Base-by-base conservation (phyloP, 1,284 basidiomycete species). In the Athelia psychrophila region DNA sequence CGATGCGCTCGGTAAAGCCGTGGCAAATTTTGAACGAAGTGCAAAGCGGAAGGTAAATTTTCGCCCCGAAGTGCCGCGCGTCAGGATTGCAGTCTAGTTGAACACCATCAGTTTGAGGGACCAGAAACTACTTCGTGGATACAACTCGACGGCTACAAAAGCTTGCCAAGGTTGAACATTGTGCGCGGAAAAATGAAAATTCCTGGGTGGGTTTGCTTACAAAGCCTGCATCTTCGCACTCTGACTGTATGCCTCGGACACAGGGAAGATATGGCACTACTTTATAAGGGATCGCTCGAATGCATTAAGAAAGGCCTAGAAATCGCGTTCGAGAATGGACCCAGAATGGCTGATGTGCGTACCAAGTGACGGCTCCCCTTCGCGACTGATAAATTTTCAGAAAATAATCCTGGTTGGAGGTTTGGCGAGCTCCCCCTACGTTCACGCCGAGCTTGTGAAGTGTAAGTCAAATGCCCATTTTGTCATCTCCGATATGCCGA, bases 381-480 rank as follows among this genome's bases (percentile, higher is more conserved):
- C 20, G 38, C 9, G 16, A 42, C 38, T 42, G n/a, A 42, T n/a
- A 10, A 3, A 35, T 3, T 19, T 22, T 8, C 44, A 54, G 52
- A 54, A 54, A 51, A 42, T 54, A 18, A 51, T 54, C 13, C 52
- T 54, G 6, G 52, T 51, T 24, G 52, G 52, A 27, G 52, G 52
- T n/a, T 42, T 54, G 13, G 52, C 52, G n/a, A 51, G 50, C 33
- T 54, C 52, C n/a, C 52, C 52, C 3, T 54, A 51, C 24, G 44
- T 54, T 4, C 51, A 54, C 32, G 13, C 42, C 5, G 27, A 51
- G 33, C 49, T 54, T 4, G 19, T 47, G 24, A 38, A 30, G 25
- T 54, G 27, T 30, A 13, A 30, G 27, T 5, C 27, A 13, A 30
- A 6, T 13, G 27, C 27, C 27, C 13, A n/a, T 30, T 5, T 6